Base-by-base conservation (phyloP, 2,329 filamentous ascomycete genomes). In the Mollisiaceae sp. region DNA sequence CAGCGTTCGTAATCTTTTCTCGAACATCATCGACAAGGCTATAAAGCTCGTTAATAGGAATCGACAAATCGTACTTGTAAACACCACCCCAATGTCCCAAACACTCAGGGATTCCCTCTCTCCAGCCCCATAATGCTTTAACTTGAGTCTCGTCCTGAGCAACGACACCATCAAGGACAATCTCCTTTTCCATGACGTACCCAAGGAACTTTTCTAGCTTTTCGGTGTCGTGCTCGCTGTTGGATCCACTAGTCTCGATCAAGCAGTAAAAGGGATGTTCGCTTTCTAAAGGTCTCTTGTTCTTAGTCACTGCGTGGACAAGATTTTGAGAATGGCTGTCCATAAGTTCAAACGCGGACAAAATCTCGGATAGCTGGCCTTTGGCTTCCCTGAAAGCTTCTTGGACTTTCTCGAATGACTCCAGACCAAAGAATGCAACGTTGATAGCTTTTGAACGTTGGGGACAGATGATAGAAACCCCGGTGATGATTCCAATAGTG, bases 21-120 rank as follows among this genome's bases (percentile, higher is more conserved):
- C 90, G 86, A 24, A 89, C 91, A 72, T 98, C 95, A 70, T 95
- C 91, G 36, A 99, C 95, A 36, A 99, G 83, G 72, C 86, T 83
- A 80, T 99, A 99, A 74, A 99, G 87, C 71, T 97, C 90, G 14
- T 86, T 80, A 35, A 99, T 85, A 1, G 95, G 95, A 70, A 99
- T 97, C 8, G 95, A 98, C 38, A 99, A 85, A 76, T 99, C 95
- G 78, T 99, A 99, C 81, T 99, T 99, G 86, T 99, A 99, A 9
- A 95, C 94, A 54, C 94, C 95, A 65, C 95, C 96, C 80, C 91
- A 93, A 78, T 97, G 93, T 68, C 92, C 92, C 32, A 96, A 83
- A 55, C 90, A 89, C 81, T 99, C 95, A 0, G 94, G 90, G 72
- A 99, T 92, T 71, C 93, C 93, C 82, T 99, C 95, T 69, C 95